phyloP scores from a whole-genome alignment of 75 land plant genomes.

The Larix kaempferi region DNA sequence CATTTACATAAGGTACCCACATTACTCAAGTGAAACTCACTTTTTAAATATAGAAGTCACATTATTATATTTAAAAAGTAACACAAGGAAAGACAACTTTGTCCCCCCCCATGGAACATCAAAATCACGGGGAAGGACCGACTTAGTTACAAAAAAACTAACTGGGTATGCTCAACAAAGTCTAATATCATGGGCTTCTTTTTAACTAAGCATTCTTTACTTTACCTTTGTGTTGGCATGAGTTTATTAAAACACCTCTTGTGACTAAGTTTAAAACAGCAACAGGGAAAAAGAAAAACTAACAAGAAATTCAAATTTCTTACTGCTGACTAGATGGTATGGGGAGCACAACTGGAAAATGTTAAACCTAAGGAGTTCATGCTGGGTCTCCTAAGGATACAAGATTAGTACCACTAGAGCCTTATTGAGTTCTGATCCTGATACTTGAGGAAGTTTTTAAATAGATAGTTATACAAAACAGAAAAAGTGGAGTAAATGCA shows the following conservation, averaged over 20 bases:
- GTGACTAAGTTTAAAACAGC: not conserved
- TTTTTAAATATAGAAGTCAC: too few species aligned
- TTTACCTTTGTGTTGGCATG: not conserved
- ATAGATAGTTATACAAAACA: not conserved
- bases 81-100: too few species aligned
- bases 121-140: too few species aligned
- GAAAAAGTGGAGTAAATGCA: not conserved
- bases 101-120: too few species aligned
- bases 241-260: not conserved
- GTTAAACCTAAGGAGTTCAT: not conserved
- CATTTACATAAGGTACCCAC: too few species aligned
- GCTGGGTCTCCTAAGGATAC: not conserved
- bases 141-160: too few species aligned
- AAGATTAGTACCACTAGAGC: not conserved
- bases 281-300: not conserved
- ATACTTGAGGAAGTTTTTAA: not conserved
- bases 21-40: too few species aligned
- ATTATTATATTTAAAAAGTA: too few species aligned
- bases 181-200: not conserved
- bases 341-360: not conserved
- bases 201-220: not conserved
- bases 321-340: not conserved
- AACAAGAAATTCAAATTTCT: not conserved
- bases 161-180: not conserved
- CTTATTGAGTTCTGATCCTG: not conserved